Percentiles rank a stretch among this genome's conserved stretches.
These are phyloP conservation scores for Capsella bursapastoris DNA, from an alignment of 345 rosid genomes.

Conservation along the genomic window DNA sequence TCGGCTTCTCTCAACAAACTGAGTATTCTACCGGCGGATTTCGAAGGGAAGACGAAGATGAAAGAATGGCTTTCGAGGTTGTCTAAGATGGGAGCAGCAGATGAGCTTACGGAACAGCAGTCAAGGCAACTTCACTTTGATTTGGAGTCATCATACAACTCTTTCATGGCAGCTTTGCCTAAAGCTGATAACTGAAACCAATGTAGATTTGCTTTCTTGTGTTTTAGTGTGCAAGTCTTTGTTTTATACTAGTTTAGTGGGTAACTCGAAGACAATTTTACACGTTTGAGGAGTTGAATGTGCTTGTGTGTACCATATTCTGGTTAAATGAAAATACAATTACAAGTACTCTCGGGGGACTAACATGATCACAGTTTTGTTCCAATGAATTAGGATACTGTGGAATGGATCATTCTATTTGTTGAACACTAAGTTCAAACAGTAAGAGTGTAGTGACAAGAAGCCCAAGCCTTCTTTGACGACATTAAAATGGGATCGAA, in stretches of 20 bases:
- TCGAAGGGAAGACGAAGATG: conserved; percentile 93
- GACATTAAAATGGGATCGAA: too few relatives aligned
- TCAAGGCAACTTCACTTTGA: conserved; percentile 92
- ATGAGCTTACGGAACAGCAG: conserved; percentile 92
- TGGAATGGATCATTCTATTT: too few relatives aligned
- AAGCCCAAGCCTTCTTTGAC: too few relatives aligned
- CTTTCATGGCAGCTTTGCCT: conserved; percentile 97
- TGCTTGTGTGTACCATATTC: conserved; percentile 3
- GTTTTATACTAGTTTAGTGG: conserved; percentile 1
- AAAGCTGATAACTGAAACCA: conserved; percentile 63
- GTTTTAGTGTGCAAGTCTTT: conserved; percentile 15
- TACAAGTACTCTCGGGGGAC: too few relatives aligned
- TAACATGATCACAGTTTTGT: too few relatives aligned
- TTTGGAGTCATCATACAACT: conserved; percentile 87
- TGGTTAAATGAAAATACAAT: neutral
- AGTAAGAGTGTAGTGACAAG: too few relatives aligned
- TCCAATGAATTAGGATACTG: too few relatives aligned
- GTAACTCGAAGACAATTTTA: neutral
- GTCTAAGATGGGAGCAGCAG: conserved; percentile 95
- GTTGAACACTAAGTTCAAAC: too few relatives aligned
- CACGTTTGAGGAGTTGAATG: conserved; percentile 18
- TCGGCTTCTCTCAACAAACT: conserved; percentile 73
- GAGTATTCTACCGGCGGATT: conserved; percentile 71
- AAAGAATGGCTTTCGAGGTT: conserved; percentile 84
- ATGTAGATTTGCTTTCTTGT: conserved; percentile 17